These are phyloP conservation scores for Ustilago tritici DNA, from an alignment of 1,284 basidiomycete species.

Conservation along the genomic window DNA sequence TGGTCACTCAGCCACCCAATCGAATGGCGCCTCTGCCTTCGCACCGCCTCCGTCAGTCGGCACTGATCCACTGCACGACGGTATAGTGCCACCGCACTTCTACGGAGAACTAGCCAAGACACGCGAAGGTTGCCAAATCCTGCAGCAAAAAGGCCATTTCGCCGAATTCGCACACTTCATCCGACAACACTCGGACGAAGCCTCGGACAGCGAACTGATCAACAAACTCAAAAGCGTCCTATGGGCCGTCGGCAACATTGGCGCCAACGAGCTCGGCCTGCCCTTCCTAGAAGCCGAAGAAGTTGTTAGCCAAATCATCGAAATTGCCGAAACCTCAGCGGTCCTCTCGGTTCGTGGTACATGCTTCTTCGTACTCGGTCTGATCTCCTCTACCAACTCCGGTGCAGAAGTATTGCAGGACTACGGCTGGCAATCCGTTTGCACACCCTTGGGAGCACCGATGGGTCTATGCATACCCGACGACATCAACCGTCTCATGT, in stretches of 20 bases:
- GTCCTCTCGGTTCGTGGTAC: slow-evolving; percentile 94
- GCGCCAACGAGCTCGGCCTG: slow-evolving; percentile 88
- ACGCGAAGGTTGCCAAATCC: slow-evolving; percentile 87
- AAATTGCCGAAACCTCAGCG: slow-evolving; percentile 88
- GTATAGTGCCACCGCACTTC: slow-evolving; percentile 91
- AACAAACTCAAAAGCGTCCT: slow-evolving; percentile 91
- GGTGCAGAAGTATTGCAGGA: slow-evolving; percentile 88
- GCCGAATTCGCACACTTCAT: slow-evolving; percentile 90
- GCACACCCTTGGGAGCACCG: slow-evolving; percentile 86
- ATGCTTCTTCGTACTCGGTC: slow-evolving; percentile 92
- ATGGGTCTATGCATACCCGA: slow-evolving; percentile 90
- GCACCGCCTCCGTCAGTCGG: background rate
- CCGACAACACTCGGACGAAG: slow-evolving; percentile 85
- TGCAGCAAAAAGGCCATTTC: slow-evolving; percentile 91
- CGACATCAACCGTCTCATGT: slow-evolving; percentile 82
- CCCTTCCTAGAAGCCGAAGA: slow-evolving; percentile 94
- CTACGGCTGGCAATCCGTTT: slow-evolving; percentile 82
- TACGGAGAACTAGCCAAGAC: slow-evolving; percentile 98
- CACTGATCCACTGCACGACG: slow-evolving; percentile 72
- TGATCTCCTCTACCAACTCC: slow-evolving; percentile 80
- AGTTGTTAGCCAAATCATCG: slow-evolving; percentile 86
- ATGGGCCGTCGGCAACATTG: slow-evolving; percentile 97
- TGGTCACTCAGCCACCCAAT: slow-evolving; percentile 7
- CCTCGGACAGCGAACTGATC: slow-evolving; percentile 83
- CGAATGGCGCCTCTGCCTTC: slow-evolving; percentile 14